Percentiles rank a stretch among this genome's conserved stretches.
Conservation (phyloP, 2,329 filamentous ascomycete species). For the Aspergillus novofumigatus region DNA sequence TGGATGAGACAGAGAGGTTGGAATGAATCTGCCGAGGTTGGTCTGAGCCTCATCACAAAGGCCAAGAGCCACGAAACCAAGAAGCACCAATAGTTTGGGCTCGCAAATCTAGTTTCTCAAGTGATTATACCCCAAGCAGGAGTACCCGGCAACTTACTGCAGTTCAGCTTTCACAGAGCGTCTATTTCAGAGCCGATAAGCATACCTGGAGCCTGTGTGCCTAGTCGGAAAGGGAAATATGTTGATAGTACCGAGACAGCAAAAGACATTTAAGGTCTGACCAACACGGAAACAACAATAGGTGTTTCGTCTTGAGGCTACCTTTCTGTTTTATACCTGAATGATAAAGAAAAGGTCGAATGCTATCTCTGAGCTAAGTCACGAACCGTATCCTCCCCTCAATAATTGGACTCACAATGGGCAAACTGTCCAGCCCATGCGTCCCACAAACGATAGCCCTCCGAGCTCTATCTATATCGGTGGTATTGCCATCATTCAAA, state of each 20-base stretch:
- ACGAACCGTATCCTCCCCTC: slow-evolving; percentile 11
- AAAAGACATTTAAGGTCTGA: too few relatives aligned
- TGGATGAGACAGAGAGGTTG: slow-evolving; percentile 45
- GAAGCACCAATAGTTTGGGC: slow-evolving; percentile 29
- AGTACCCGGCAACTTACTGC: too few relatives aligned
- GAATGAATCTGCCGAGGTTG: slow-evolving; percentile 39
- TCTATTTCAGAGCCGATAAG: too few relatives aligned
- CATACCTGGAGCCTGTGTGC: too few relatives aligned
- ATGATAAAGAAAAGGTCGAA: background rate
- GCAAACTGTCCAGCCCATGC: slow-evolving; percentile 6
- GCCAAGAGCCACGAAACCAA: slow-evolving; percentile 22
- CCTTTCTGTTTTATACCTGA: too few relatives aligned
- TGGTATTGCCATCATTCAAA: background rate
- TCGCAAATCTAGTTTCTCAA: too few relatives aligned
- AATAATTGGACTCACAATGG: slow-evolving; percentile 8
- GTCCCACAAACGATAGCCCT: slow-evolving; percentile 2
- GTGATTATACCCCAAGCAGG: too few relatives aligned
- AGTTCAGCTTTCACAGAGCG: too few relatives aligned
- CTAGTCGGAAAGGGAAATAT: too few relatives aligned
- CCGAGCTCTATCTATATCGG: slow-evolving; percentile 7
- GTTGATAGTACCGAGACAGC: too few relatives aligned
- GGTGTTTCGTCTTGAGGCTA: too few relatives aligned
- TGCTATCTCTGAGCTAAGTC: background rate
- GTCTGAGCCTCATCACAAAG: slow-evolving; percentile 37
- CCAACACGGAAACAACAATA: too few relatives aligned